These are phyloP conservation scores for Xylaria sp. DNA, from an alignment of 2,329 filamentous ascomycete species.

Conservation along the genomic window DNA sequence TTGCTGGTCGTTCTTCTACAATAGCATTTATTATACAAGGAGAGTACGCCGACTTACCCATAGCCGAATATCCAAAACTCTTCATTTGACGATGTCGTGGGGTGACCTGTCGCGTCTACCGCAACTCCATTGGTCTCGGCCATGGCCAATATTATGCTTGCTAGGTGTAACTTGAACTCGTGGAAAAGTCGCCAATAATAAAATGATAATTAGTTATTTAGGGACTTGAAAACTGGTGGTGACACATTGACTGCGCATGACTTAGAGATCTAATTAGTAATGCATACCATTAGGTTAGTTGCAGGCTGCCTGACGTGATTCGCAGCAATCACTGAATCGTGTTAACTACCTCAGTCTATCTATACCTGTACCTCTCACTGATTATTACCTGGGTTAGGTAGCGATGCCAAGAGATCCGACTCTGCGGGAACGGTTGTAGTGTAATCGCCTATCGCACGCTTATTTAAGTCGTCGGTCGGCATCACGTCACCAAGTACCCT, in stretches of 20 bases:
- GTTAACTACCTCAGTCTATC: neutral
- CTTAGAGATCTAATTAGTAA: slow-evolving; percentile 33
- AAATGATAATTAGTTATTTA: neutral
- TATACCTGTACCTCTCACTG: no score
- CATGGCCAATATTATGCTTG: slow-evolving; percentile 30
- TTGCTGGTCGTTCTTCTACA: neutral
- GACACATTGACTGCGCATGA: slow-evolving; percentile 4
- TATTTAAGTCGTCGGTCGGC: slow-evolving; percentile 1
- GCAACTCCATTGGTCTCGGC: slow-evolving; percentile 36
- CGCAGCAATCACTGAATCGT: neutral
- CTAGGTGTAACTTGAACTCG: slow-evolving; percentile 4
- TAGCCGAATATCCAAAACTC: slow-evolving; percentile 99
- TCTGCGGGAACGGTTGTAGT: slow-evolving; percentile 30
- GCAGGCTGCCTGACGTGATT: slow-evolving; percentile 8
- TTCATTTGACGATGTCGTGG: slow-evolving; percentile 51
- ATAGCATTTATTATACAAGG: slow-evolving; percentile 21
- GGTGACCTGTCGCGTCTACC: slow-evolving; percentile 33
- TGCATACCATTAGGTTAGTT: slow-evolving; percentile 14
- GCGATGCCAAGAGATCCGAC: slow-evolving; percentile 31
- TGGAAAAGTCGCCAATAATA: neutral
- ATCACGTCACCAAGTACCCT: slow-evolving; percentile 27
- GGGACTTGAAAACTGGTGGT: neutral
- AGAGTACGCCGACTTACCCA: slow-evolving; percentile 71
- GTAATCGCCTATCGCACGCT: neutral
- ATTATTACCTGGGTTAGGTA: slow-evolving; percentile 3